Evolutionary conservation across 176 grass and related monocot genomes (phyloP).

Genomic region (Typha latifolia): DNA sequence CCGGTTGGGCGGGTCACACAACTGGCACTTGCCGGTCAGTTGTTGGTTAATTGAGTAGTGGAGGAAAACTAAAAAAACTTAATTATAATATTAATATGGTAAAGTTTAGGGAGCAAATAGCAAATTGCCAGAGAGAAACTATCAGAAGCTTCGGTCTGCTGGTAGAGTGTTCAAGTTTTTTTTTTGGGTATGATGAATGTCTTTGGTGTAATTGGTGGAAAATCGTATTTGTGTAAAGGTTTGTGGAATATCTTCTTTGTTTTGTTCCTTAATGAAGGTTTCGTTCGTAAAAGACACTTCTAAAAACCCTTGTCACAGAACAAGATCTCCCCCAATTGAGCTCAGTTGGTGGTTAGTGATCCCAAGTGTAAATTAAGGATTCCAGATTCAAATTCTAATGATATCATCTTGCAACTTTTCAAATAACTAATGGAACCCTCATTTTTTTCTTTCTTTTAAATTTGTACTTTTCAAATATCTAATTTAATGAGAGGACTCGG

Average conservation of each 20-base stretch:
- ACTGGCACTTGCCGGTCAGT: slow-evolving; percentile 26
- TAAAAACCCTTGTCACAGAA: too few relatives aligned
- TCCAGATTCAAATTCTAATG: too few relatives aligned
- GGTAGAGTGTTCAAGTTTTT: slow-evolving; percentile 14
- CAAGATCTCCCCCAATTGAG: too few relatives aligned
- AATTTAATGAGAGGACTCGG: too few relatives aligned
- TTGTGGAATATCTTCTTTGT: slow-evolving; percentile 27
- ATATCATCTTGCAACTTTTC: too few relatives aligned
- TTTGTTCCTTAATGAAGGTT: slow-evolving; percentile 28
- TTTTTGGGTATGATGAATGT: slow-evolving; percentile 4
- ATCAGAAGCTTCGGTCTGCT: neutral
- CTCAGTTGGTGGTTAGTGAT: too few relatives aligned
- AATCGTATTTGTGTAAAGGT: slow-evolving; percentile 10
- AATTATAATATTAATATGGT: neutral
- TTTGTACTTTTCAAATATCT: too few relatives aligned
- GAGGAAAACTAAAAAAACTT: neutral
- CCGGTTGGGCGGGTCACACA: slow-evolving; percentile 26
- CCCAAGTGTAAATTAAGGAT: too few relatives aligned
- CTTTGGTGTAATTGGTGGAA: slow-evolving; percentile 17
- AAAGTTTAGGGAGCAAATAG: neutral
- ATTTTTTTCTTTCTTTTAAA: too few relatives aligned
- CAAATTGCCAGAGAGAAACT: neutral
- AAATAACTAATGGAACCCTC: too few relatives aligned
- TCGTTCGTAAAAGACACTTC: neutral
- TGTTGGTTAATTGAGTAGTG: slow-evolving; percentile 33